phyloP scores from a whole-genome alignment of 345 rosid species.

The Lenwebbia sp. region DNA sequence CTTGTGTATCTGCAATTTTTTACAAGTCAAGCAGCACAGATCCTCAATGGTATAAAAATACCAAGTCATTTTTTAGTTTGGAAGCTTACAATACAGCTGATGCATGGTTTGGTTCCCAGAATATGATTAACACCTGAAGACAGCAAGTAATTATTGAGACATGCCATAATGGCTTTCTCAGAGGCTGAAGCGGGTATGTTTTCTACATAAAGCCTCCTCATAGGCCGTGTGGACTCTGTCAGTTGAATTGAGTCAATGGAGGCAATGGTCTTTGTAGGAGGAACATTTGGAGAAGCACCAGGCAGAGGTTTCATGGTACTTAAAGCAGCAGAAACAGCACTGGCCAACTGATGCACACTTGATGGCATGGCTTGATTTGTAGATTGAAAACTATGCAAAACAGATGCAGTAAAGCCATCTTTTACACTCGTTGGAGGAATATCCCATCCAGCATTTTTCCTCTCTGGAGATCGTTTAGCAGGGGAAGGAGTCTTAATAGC shows the following conservation, averaged over 20 bases:
- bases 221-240: constrained; percentile 74
- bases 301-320: constrained; percentile 25
- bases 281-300: constrained; percentile 20
- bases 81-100: constrained; percentile 75
- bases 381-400: constrained; percentile 29
- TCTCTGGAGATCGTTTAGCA: constrained; percentile 50
- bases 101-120: constrained; percentile 70
- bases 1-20: constrained; percentile 54
- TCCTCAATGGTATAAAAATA: constrained; percentile 7
- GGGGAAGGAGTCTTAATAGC: constrained; percentile 67
- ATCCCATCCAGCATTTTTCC: constrained; percentile 81
- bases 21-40: constrained; percentile 4
- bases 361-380: constrained; percentile 28
- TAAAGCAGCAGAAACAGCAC: constrained; percentile 25
- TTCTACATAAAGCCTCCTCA: constrained; percentile 85
- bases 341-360: constrained; percentile 23
- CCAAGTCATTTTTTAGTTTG: background rate
- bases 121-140: constrained; percentile 58
- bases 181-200: constrained; percentile 72
- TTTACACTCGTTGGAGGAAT: constrained; percentile 34
- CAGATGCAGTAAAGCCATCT: constrained; percentile 15
- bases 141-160: constrained; percentile 50
- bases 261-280: constrained; percentile 21
- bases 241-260: constrained; percentile 67
- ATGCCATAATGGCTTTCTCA: constrained; percentile 64